Base-by-base conservation (phyloP, 2,329 filamentous ascomycete species). In the Cryphonectria carpinicola region DNA sequence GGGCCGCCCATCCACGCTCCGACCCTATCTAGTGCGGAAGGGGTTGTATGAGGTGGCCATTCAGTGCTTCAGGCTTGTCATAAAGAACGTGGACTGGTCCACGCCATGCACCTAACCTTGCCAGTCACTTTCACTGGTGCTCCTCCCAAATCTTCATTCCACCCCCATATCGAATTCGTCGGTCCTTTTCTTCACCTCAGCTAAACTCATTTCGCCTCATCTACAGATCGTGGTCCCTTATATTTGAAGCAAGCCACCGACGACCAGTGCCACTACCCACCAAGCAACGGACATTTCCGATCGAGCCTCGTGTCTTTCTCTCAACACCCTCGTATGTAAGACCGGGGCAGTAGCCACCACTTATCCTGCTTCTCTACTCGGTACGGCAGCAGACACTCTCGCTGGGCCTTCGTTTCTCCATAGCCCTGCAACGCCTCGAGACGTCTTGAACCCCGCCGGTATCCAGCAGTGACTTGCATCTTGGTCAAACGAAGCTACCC, bases 51-150 rank as follows among this genome's bases (percentile, higher is more conserved):
- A 68, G 73, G 72, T 75, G 76, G 77, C 82, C 82, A 83, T 79
- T 82, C 77, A 79, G 72, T 78, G 77, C 74, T 73, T 77, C 77
- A 78, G 78, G 76, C 77, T 77, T 75, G 69, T 73, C 75, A 73
- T 78, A 71, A 77, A 76, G 73, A 75, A 77, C 72, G 75, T 83
- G 78, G 78, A 82, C 79, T 83, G 82, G 81, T 79, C 77, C 76
- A 76, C 75, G 76, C 75, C 76, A 74, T 79, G 78, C 79, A 78
- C 77, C 77, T 75, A 79, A 78, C 77, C 78, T 66, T 72, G 70
- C 71, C 71, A 72, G 69, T 72, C 71, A 69, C 71, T 63, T 68
- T 62, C 66, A 65, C 66, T 62, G 66, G 67, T 66, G 61, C 62
- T 70, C 76, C 76, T 76, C 76, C 74, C 78, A 73, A 22, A 67